phyloP scores from a whole-genome alignment of 2,329 filamentous ascomycete genomes.

The Mycosphaerella sp. region DNA sequence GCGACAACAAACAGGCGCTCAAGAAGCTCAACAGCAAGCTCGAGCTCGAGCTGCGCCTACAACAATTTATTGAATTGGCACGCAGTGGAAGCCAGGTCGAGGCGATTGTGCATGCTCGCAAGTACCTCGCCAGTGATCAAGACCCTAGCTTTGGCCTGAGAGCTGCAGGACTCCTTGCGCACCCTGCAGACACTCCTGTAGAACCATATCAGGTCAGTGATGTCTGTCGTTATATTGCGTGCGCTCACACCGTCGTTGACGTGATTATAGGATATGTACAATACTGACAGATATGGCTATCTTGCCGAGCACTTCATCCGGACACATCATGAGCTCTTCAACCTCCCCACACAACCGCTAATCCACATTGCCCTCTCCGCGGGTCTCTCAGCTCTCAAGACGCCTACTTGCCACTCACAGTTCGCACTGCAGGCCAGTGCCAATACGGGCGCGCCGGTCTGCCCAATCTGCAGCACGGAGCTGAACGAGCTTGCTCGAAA shows the following conservation, averaged over 20 bases:
- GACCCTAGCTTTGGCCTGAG: conserved; percentile 62
- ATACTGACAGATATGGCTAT: conserved; percentile 62
- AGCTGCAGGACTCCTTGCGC: conserved; percentile 75
- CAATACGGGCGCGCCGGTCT: conserved; percentile 65
- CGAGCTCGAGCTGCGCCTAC: conserved; percentile 86
- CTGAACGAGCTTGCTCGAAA: conserved; percentile 82
- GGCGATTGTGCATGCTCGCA: conserved; percentile 74
- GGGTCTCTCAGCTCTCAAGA: conserved; percentile 90
- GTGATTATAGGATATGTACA: conserved; percentile 62
- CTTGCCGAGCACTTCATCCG: conserved; percentile 74
- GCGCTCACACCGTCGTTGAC: conserved; percentile 1
- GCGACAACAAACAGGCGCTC: conserved; percentile 85
- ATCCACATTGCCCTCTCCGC: conserved; percentile 87
- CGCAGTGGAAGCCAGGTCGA: conserved; percentile 66
- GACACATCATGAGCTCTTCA: conserved; percentile 80
- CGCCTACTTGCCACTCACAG: conserved; percentile 78
- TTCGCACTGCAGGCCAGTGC: conserved; percentile 53
- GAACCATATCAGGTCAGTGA: conserved; percentile 53
- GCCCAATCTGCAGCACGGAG: conserved; percentile 93
- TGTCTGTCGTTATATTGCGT: not conserved
- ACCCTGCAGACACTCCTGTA: conserved; percentile 54
- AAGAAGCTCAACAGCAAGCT: conserved; percentile 83
- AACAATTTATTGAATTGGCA: conserved; percentile 91
- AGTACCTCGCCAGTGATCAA: conserved; percentile 66
- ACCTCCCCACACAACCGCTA: conserved; percentile 72